Evolutionary conservation across 345 rosid genomes (phyloP).

Genomic region (Linum usitatissimum): DNA sequence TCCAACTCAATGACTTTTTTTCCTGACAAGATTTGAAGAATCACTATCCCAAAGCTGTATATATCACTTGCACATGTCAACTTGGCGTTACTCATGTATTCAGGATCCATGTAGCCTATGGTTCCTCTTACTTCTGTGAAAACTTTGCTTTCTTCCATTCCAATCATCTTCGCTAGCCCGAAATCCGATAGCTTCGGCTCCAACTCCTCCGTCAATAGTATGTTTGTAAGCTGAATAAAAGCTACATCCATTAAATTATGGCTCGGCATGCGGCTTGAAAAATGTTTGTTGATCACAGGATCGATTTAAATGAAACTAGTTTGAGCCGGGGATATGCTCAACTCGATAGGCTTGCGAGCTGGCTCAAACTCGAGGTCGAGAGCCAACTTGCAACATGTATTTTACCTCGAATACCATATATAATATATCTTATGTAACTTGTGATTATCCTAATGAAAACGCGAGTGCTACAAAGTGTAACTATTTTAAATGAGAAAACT

Average conservation of each 20-base stretch:
- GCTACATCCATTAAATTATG: neutral
- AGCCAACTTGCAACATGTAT: no score
- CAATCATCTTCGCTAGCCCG: slow-evolving; percentile 54
- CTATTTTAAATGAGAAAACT: no score
- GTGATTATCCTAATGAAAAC: no score
- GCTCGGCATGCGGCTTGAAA: no score
- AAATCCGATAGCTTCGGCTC: slow-evolving; percentile 58
- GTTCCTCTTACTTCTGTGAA: slow-evolving; percentile 75
- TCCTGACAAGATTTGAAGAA: slow-evolving; percentile 53
- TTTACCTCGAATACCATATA: no score
- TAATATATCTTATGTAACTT: no score
- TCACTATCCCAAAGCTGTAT: slow-evolving; percentile 58
- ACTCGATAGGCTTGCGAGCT: no score
- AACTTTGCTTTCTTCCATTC: slow-evolving; percentile 63
- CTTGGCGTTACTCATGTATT: slow-evolving; percentile 60
- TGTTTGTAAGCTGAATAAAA: slow-evolving; percentile 48
- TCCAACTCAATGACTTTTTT: slow-evolving; percentile 51
- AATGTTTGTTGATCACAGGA: no score
- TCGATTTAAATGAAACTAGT: no score
- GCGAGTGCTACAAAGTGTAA: no score
- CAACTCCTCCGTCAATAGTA: slow-evolving; percentile 46
- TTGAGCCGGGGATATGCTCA: no score
- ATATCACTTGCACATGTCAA: slow-evolving; percentile 56
- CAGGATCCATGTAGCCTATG: slow-evolving; percentile 66
- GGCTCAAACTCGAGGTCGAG: no score